Percentiles rank a stretch among this genome's conserved stretches.
These are phyloP conservation scores for Pseudozyma tsukubaensis DNA, from an alignment of 1,284 basidiomycete species.

Conservation along the genomic window DNA sequence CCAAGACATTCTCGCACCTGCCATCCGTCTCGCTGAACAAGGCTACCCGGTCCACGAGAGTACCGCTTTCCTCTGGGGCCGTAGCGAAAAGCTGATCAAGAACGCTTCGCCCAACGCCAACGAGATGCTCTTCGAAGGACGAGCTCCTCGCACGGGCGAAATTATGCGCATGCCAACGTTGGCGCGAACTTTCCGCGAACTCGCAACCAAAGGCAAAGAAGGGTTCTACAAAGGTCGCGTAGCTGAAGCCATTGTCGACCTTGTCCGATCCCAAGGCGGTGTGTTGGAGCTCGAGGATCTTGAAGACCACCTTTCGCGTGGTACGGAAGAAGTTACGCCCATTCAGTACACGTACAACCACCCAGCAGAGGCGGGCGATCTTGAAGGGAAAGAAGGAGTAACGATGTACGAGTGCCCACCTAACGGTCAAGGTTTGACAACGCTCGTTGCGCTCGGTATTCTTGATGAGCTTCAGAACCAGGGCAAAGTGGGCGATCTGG, in stretches of 20 bases:
- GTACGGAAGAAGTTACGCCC: slow-evolving; percentile 83
- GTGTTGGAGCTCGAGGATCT: slow-evolving; percentile 90
- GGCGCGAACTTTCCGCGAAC: slow-evolving; percentile 82
- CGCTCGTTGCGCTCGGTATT: slow-evolving; percentile 89
- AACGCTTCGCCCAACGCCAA: slow-evolving; percentile 82
- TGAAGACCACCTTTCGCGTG: slow-evolving; percentile 74
- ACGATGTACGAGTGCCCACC: slow-evolving; percentile 79
- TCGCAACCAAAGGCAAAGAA: slow-evolving; percentile 83
- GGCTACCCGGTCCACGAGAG: slow-evolving; percentile 63
- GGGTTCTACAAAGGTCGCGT: slow-evolving; percentile 92
- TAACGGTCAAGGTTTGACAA: slow-evolving; percentile 95
- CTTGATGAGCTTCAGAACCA: slow-evolving; percentile 84
- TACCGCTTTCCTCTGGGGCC: slow-evolving; percentile 74
- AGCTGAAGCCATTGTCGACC: slow-evolving; percentile 87
- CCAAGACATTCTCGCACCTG: slow-evolving; percentile 84
- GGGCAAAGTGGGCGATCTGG: slow-evolving; percentile 77
- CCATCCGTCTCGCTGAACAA: slow-evolving; percentile 67
- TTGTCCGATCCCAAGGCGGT: slow-evolving; percentile 79
- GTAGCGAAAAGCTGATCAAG: slow-evolving; percentile 80
- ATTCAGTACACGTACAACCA: slow-evolving; percentile 85
- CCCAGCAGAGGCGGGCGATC: slow-evolving; percentile 36
- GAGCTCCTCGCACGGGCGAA: slow-evolving; percentile 74
- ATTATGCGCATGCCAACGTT: slow-evolving; percentile 75
- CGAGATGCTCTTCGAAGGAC: slow-evolving; percentile 83
- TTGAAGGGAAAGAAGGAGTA: slow-evolving; percentile 72